Conservation (phyloP, 345 rosid genomes). For the Melastoma malabathricum region DNA sequence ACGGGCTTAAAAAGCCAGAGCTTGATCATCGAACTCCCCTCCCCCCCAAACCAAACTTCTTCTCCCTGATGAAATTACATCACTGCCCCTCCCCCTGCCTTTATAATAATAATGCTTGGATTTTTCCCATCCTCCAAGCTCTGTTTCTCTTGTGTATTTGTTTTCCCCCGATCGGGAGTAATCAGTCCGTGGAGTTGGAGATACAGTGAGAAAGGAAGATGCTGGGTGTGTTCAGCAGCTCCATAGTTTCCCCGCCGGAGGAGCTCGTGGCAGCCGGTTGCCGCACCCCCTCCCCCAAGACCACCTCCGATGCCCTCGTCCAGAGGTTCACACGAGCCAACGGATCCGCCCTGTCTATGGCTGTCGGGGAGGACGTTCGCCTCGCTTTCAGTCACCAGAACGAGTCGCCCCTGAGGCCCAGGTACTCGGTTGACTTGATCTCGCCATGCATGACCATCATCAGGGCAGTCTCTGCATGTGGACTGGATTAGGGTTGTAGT, state of each 20-base stretch:
- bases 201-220: constrained; percentile 16
- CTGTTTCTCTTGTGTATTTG: too few species aligned
- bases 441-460: too few species aligned
- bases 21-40: too few species aligned
- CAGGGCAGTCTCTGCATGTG: too few species aligned
- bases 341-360: constrained; percentile 53
- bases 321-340: constrained; percentile 47
- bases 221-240: constrained; percentile 87
- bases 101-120: too few species aligned
- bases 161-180: too few species aligned
- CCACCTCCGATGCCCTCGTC: constrained; percentile 40
- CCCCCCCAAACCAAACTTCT: too few species aligned
- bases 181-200: neutral
- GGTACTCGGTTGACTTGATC: constrained; percentile 25
- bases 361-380: constrained; percentile 57
- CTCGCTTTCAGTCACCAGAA: constrained; percentile 64
- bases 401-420: constrained; percentile 57
- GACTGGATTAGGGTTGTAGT: neutral
- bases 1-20: too few species aligned
- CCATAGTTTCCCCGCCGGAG: constrained; percentile 73
- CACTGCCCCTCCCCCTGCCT: too few species aligned
- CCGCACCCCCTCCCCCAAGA: constrained; percentile 91
- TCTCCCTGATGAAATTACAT: too few species aligned
- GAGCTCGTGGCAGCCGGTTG: constrained; percentile 93
- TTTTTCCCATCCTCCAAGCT: too few species aligned